phyloP scores from a whole-genome alignment of 2,329 filamentous ascomycete genomes.

The Pseudogymnoascus sp. region DNA sequence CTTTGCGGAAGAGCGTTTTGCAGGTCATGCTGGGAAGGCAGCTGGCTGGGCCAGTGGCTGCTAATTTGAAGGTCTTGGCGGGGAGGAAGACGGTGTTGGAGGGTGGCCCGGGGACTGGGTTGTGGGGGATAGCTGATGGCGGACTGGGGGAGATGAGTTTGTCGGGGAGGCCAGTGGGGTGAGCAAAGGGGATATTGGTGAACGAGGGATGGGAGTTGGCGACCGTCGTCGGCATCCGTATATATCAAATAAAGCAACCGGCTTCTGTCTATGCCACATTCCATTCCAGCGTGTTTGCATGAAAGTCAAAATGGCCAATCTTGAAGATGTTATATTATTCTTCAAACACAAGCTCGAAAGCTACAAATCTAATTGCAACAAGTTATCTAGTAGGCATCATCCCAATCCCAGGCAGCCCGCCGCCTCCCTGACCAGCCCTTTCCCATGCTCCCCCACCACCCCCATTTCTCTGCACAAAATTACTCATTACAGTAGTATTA shows the following conservation, averaged over 20 bases:
- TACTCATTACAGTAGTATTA: conserved; percentile 4
- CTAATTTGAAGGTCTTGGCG: conserved; percentile 1
- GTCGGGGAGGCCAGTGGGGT: neutral
- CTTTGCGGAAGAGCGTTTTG: conserved; percentile 19
- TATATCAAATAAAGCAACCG: neutral
- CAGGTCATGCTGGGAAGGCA: conserved; percentile 20
- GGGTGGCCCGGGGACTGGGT: neutral
- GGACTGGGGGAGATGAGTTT: neutral
- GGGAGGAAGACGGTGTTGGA: neutral
- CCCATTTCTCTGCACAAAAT: neutral
- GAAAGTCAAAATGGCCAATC: neutral
- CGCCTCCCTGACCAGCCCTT: neutral
- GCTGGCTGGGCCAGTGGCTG: conserved; percentile 15
- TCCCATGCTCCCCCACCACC: neutral
- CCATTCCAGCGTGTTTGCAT: neutral
- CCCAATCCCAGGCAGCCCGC: conserved; percentile 1
- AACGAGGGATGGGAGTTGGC: neutral
- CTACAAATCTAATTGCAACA: neutral
- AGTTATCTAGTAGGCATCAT: conserved; percentile 8
- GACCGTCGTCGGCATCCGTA: neutral
- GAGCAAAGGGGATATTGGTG: neutral
- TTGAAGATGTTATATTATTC: neutral
- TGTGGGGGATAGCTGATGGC: neutral
- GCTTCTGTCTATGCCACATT: neutral
- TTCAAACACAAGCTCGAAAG: neutral